phyloP scores from a whole-genome alignment of 306 rosid genomes.

The Fragaria ananassa region DNA sequence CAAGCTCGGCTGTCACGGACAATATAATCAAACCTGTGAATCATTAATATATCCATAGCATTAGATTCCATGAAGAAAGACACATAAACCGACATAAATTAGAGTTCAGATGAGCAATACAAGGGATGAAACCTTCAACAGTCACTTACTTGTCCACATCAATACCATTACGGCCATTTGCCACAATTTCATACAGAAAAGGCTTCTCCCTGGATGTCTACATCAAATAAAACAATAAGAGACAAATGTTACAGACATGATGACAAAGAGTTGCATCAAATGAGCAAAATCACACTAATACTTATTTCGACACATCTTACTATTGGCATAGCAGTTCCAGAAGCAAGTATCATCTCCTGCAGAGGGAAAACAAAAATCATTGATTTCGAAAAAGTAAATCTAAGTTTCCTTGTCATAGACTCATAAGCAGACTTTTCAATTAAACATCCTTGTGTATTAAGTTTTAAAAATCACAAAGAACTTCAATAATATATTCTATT shows the following conservation, averaged over 20 bases:
- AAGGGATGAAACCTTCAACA: slow-evolving; percentile 1
- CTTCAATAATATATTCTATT: not conserved
- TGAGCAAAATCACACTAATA: not conserved
- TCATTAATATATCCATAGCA: slow-evolving; percentile 27
- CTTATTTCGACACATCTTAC: slow-evolving; percentile 33
- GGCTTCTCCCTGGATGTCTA: slow-evolving; percentile 72
- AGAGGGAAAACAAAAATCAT: slow-evolving; percentile 17
- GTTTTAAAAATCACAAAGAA: not conserved
- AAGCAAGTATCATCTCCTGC: slow-evolving; percentile 94
- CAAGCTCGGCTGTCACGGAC: slow-evolving; percentile 88
- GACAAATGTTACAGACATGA: not conserved
- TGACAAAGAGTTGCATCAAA: not conserved
- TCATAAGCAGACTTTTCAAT: not conserved
- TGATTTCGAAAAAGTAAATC: slow-evolving; percentile 15
- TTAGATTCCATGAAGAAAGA: slow-evolving; percentile 6
- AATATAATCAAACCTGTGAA: slow-evolving; percentile 86
- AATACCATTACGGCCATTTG: slow-evolving; percentile 95
- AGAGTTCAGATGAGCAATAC: slow-evolving; percentile 7
- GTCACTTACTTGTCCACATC: slow-evolving; percentile 91
- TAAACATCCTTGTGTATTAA: not conserved
- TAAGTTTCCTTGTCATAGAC: not conserved
- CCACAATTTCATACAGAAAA: slow-evolving; percentile 92
- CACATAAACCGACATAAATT: slow-evolving; percentile 9
- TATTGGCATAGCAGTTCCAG: slow-evolving; percentile 55
- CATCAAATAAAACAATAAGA: not conserved